These are phyloP conservation scores for Logfia minima DNA, from an alignment of 129 eudicot species.

Conservation along the genomic window DNA sequence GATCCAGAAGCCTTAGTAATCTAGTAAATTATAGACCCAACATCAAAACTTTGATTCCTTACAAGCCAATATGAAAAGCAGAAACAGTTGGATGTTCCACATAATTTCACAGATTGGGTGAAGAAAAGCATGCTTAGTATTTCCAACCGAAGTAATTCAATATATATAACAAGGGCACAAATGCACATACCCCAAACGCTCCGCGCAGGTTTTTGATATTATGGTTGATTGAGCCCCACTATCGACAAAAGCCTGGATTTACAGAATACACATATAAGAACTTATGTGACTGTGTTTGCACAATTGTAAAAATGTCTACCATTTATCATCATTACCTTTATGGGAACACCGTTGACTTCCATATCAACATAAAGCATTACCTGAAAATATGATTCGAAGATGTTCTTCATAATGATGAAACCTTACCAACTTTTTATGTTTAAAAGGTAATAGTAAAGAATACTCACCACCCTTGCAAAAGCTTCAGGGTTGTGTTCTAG, in stretches of 20 bases:
- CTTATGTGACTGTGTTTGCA: not conserved
- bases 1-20: conserved; percentile 85
- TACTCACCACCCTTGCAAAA: conserved; percentile 90
- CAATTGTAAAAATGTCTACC: not conserved
- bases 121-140: not conserved
- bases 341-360: conserved; percentile 97
- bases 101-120: not conserved
- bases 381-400: conserved; percentile 41
- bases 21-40: conserved; percentile 32
- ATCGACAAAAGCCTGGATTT: conserved; percentile 84
- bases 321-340: conserved; percentile 56
- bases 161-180: not conserved
- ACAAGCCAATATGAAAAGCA: not conserved
- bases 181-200: conserved; percentile 79
- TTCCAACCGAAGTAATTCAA: not conserved
- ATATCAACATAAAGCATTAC: conserved; percentile 97
- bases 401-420: not conserved
- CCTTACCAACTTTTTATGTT: not conserved
- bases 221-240: conserved; percentile 99
- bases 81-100: not conserved
- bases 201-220: conserved; percentile 95
- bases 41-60: not conserved
- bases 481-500: conserved; percentile 93
- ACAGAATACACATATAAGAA: conserved; percentile 1
- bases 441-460: conserved; percentile 3